phyloP scores from a whole-genome alignment of 768 basidiomycete genomes.

The Panaeolus cyanescens region DNA sequence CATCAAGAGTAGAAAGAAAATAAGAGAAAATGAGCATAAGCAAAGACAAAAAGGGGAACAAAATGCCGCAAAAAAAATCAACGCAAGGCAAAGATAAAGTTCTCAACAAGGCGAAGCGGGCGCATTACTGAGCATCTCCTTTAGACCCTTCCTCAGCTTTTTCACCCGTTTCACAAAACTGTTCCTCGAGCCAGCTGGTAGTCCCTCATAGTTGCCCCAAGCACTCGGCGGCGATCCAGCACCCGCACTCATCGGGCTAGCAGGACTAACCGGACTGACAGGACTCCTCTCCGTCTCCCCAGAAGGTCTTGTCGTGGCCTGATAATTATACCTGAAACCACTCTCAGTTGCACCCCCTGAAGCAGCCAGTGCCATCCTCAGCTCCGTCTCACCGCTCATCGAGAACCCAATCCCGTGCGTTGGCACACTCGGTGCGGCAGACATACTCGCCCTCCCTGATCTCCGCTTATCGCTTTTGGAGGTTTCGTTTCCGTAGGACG shows the following conservation, averaged over 20 bases:
- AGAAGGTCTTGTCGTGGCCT: not conserved
- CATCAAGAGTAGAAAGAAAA: not conserved
- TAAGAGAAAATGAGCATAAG: not conserved
- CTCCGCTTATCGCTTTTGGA: not conserved
- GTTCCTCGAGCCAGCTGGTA: conserved; percentile 4
- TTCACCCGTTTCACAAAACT: conserved; percentile 27
- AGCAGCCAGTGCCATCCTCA: conserved; percentile 54
- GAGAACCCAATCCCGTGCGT: conserved; percentile 45
- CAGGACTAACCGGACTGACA: not conserved
- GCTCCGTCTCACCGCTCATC: conserved; percentile 60
- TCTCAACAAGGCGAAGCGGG: not conserved
- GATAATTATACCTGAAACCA: conserved; percentile 11
- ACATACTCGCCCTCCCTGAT: conserved; percentile 7
- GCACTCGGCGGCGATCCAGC: not conserved
- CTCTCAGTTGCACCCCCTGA: conserved; percentile 8
- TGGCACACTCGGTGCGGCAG: conserved; percentile 2
- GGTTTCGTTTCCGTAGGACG: not conserved
- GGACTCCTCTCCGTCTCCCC: conserved; percentile 12
- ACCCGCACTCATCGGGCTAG: conserved; percentile 3
- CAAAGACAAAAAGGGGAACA: not conserved
- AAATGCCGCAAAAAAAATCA: not conserved
- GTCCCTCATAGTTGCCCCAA: not conserved
- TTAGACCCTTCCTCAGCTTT: conserved; percentile 33
- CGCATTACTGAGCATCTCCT: conserved; percentile 23
- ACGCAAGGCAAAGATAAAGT: not conserved